Evolutionary conservation across 2,329 filamentous ascomycete genomes (phyloP), one percentile per base, ranked within the genome.

Genomic region (Huntiella omanensis): DNA sequence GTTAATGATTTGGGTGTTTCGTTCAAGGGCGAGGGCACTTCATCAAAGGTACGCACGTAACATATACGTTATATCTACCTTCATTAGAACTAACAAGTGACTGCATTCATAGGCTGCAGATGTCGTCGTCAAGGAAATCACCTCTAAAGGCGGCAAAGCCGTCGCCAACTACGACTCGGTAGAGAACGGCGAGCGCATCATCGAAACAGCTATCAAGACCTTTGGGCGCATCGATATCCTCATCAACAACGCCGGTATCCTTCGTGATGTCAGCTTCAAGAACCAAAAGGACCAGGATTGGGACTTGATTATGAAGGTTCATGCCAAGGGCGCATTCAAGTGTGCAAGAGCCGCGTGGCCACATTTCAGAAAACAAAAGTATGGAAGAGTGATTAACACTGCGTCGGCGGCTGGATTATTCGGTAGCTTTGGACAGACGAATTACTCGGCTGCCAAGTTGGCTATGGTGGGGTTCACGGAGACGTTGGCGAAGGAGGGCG

Each of bases 321-420:
- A 98, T 64, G 78, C 95, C 56, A 82, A 77, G 59, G 91, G 91
- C 55, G 80, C 86, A 58, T 98, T 93, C 73, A 96, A 94, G 75
- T 93, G 84, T 62, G 74, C 91, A 51, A 80, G 78, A 62, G 91
- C 91, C 52, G 91, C 91, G 45, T 98, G 91, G 88, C 86, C 88
- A 50, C 72, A 96, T 65, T 96, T 98, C 74, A 76, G 88, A 59
- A 96, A 96, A 69, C 91, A 98, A 67, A 96, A 95, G 75, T 98
- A 84, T 62, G 91, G 91, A 52, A 77, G 91, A 56, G 71, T 98
- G 54, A 94, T 98, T 67, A 96, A 92, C 71, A 96, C 91, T 17
- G 77, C 88, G 34, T 96, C 88, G n/a, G 86, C 86, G 48, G 87
- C 91, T 51, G 91, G 91, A 57, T 71, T 98, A 46, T 96, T 93